A percentile compares a stretch with the other conserved stretches of the same genome.
Conservation (phyloP, 2,329 filamentous ascomycete genomes). For the Diaporthe citri region DNA sequence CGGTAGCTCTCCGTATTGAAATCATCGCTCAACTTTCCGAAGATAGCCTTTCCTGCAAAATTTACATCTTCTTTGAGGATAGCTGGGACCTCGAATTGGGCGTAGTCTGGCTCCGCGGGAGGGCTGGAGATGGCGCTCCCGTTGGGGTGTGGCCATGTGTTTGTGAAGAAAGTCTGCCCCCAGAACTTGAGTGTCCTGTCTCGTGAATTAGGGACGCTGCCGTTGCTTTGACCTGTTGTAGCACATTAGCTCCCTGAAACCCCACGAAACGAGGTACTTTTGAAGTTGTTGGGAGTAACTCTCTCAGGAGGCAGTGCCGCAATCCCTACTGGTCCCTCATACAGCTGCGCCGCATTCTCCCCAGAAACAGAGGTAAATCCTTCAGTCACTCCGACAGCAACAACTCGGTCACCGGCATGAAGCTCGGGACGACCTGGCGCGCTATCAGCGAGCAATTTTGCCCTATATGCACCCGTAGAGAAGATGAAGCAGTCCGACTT, state of each 20-base stretch:
- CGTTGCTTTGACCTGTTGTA: neutral
- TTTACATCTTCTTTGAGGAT: neutral
- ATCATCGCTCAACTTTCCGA: neutral
- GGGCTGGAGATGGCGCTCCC: neutral
- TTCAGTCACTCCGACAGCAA: neutral
- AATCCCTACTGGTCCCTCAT: neutral
- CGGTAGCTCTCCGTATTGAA: neutral
- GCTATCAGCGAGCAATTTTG: neutral
- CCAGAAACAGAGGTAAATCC: neutral
- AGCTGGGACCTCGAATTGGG: neutral
- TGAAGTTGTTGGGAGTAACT: neutral
- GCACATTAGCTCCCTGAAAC: neutral
- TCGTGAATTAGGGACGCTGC: neutral
- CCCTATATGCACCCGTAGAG: slow-evolving; percentile 3
- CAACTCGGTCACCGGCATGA: neutral
- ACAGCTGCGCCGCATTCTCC: neutral
- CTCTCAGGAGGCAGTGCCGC: neutral
- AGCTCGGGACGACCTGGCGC: neutral
- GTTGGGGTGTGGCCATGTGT: neutral
- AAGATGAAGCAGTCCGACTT: neutral
- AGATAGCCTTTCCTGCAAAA: neutral
- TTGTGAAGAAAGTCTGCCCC: neutral
- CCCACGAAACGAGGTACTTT: neutral
- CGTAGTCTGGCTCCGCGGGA: neutral
- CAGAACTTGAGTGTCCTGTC: slow-evolving; percentile 11